Percentiles rank a stretch among this genome's conserved stretches.
phyloP scores from a whole-genome alignment of 768 basidiomycete species.

The Suillus fuscotomentosus region DNA sequence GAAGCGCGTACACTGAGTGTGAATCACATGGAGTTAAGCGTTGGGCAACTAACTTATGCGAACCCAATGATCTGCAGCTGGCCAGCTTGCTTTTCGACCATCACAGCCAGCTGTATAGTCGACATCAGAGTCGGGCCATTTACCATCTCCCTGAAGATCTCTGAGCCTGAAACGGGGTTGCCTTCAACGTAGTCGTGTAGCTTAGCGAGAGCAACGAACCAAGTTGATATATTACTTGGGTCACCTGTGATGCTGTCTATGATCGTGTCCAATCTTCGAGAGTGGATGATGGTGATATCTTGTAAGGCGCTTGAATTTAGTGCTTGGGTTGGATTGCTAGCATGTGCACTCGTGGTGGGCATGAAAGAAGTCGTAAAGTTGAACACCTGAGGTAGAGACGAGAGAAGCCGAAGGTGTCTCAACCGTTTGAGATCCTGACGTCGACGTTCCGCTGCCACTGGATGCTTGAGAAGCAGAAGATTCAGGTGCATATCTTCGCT shows the following conservation, averaged over 20 bases:
- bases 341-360: neutral
- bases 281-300: constrained; percentile 34
- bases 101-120: constrained; percentile 64
- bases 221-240: constrained; percentile 24
- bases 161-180: constrained; percentile 36
- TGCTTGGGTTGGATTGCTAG: constrained; percentile 1
- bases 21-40: neutral
- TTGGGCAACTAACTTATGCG: constrained; percentile 41
- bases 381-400: neutral
- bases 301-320: constrained; percentile 18
- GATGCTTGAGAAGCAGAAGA: neutral
- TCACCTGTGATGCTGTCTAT: constrained; percentile 34
- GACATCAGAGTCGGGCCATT: constrained; percentile 55
- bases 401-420: neutral
- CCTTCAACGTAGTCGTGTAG: neutral
- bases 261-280: constrained; percentile 42
- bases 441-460: neutral
- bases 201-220: constrained; percentile 15
- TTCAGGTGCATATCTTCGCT: neutral
- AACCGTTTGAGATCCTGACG: neutral
- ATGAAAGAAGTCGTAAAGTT: neutral
- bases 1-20: neutral
- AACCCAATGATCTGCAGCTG: constrained; percentile 58
- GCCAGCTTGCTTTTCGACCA: constrained; percentile 69
- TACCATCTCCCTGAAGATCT: constrained; percentile 46